Base-by-base conservation (phyloP, 2,329 filamentous ascomycete genomes). In the Colletotrichum viniferum region DNA sequence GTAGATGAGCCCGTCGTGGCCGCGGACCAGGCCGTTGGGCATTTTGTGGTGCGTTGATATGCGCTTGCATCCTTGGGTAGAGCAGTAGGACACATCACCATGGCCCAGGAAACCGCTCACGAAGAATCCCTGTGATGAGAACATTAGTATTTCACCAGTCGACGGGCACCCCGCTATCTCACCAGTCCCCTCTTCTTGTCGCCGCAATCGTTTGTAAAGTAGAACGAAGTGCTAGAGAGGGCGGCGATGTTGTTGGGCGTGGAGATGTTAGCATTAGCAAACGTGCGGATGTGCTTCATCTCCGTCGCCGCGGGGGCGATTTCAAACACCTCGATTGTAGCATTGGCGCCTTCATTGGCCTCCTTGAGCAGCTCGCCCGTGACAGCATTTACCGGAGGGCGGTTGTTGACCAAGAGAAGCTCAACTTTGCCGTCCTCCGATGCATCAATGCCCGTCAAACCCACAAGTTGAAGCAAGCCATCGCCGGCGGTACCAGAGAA, bases 291-390 rank as follows among this genome's bases (percentile, higher is more conserved):
- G 69, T 82, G 79, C 32, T 76, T 72, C 76, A 82, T 67, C 28
- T 66, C 73, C 14, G 69, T 62, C 3, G 77, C 74, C 26, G 63
- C 34, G 10, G 72, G 63, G 0, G 74, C 76, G 13, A 78, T 66
- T 68, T 79, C 78, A 83, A 85, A 12, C 85, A 88, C 52, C 85
- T 93, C 68, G 83, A 84, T 2, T 83, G 86, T 28, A 88, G 90
- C 1, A 86, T 97, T 77, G 87, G 88, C 56, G 89, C 90, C 7
- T 88, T 98, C 34, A 81, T 97, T 61, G 84, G 86, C 63, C 86
- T 92, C 64, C 95, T 95, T 5, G 91, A 93, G 80, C 84, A 85
- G 9, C 7, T 62, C 61, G 7, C 80, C 80, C 1, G 79, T 80
- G 4, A 30, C 43, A 2, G 68, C 24, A 60, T 83, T 79, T 2